Base-by-base conservation (phyloP, 2,329 filamentous ascomycete genomes). In the Cordyceps tenuipes region DNA sequence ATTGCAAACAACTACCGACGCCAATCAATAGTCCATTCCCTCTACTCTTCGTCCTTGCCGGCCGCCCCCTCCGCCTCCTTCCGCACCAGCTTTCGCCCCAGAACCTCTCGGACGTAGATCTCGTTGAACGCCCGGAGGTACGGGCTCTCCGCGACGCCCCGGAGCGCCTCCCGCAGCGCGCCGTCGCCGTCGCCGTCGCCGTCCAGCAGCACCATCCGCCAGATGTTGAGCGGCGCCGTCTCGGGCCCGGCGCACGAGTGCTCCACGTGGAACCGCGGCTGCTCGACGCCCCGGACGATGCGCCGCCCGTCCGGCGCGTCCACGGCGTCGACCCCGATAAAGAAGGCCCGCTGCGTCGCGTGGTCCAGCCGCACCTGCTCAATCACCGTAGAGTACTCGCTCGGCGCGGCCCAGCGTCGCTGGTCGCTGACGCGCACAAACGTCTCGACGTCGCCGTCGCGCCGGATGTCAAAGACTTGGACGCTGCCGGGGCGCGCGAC, bases 401-500 rank as follows among this genome's bases (percentile, higher is more conserved):
- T 47, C 7, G 48, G 49, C 52, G 62, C 83, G 64, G 77, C 83
- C 57, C 88, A 72, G 66, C 81, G 85, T 63, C 79, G 75, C 66
- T 86, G 83, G 46, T 89, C 86, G 43, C 75, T 75, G 52, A 88
- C 84, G 0, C 84, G 84, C 1, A 59, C 57, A 59, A 64, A 64
- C 10, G 56, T 63, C 52, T 64, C 63, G 36, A 47, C 39, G 21
- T 58, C 53, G 8, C 62, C 63, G 19, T 62, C 48, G 39, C 50
- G 60, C 31, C 58, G 49, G 13, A 59, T 17, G 54, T 62, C 52
- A n/a, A 64, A 61, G 54, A 64, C 48, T 13, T 60, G 48, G 13
- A 60, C 54, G 54, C 61, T 63, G 56, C 62, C 63, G 15, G 63
- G 62, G 0, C 61, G 62, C 21, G 63, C 31, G 41, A 65, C 39